Evolutionary conservation across 768 basidiomycete species (phyloP), one percentile per base, ranked within the genome.

Genomic region (Mycena albidolilacea): DNA sequence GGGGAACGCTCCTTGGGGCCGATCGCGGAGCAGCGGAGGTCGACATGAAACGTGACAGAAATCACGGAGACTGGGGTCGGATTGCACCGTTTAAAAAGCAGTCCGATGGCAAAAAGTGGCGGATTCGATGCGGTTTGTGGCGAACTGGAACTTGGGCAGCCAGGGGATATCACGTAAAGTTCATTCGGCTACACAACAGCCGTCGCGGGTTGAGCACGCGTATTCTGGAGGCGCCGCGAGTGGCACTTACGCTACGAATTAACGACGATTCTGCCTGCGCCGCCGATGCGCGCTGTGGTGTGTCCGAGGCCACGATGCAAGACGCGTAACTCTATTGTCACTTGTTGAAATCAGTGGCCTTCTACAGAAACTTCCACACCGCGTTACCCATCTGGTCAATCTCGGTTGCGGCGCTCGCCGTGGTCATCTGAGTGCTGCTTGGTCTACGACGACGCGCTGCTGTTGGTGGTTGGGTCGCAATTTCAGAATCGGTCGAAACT

Each of bases 291-390:
- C 67, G 21, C 67, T 57, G 57, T 69, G 63, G 72, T 41, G 55
- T 12, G 72, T 73, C 72, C 67, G 62, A 66, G 64, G 72, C 67
- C 72, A 73, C 72, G 72, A 73, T 73, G 72, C 68, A 73, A 54
- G 72, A 73, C 72, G 72, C 72, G 72, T 73, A 73, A 69, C 68
- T 66, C 15, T 69, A 68, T 69, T 73, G 72, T 54, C 48, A 11
- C 48, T 66, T 73, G 68, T 73, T 69, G 58, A 65, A 67, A 66
- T 57, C 50, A 58, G 58, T 8, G 11, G 21, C 3, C 64, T 73
- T 73, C 72, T 66, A n/a, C 23, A 3, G 52, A 65, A 73, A 73
- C 50, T 73, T 69, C 64, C 37, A 54, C 39, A 10, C 35, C 63
- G 46, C 46, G 8, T n/a, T 57, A 19, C 72, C 59, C 58, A 59